A percentile compares a stretch with the other conserved stretches of the same genome.
Conservation (phyloP, 805 yeast genomes). For the Gaillardinia entomophila region DNA sequence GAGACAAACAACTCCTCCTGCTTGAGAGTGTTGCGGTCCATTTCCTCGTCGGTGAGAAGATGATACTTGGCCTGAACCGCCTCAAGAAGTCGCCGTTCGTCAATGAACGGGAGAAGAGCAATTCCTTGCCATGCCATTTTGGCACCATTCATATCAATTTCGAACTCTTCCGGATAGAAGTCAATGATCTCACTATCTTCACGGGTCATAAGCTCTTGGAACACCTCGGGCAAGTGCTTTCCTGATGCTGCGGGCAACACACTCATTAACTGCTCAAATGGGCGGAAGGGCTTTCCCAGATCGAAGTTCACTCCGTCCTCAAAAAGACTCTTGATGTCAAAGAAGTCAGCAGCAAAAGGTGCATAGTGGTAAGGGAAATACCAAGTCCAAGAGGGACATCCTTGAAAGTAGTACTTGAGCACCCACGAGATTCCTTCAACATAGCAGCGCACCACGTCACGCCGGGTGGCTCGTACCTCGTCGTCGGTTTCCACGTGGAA, state of each 20-base stretch:
- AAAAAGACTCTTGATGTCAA: conserved; percentile 42
- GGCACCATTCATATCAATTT: conserved; percentile 92
- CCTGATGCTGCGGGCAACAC: conserved; percentile 93
- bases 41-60: conserved; percentile 61
- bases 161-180: conserved; percentile 83
- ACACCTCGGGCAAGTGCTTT: conserved; percentile 75
- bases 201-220: conserved; percentile 75
- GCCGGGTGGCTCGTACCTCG: conserved; percentile 47
- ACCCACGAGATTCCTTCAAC: conserved; percentile 98
- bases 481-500: conserved; percentile 55
- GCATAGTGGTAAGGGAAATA: conserved; percentile 96
- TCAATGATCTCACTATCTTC: conserved; percentile 80
- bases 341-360: conserved; percentile 89
- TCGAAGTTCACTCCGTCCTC: conserved; percentile 50
- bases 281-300: conserved; percentile 75
- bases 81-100: conserved; percentile 64
- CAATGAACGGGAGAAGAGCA: conserved; percentile 85
- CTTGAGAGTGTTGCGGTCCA: conserved; percentile 61
- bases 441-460: conserved; percentile 62
- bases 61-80: conserved; percentile 64
- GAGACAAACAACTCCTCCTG: conserved; percentile 68
- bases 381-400: conserved; percentile 99
- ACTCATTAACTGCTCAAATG: conserved; percentile 91
- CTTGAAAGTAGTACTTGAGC: conserved; percentile 87
- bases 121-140: conserved; percentile 95